phyloP scores from a whole-genome alignment of 2,329 filamentous ascomycete species.

The Trichoderma oligosporum region DNA sequence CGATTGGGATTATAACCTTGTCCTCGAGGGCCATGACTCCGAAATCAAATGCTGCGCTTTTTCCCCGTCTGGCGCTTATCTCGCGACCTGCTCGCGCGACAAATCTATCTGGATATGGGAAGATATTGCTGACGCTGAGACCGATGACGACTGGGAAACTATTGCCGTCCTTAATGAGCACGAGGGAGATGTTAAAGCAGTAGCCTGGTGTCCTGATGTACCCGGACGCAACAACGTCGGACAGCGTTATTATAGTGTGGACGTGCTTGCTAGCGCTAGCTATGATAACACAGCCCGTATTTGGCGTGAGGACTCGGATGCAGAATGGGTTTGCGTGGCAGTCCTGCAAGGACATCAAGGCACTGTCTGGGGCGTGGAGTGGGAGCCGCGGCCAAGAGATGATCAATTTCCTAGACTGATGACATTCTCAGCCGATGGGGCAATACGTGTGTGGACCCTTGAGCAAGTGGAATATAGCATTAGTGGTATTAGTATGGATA shows the following conservation, averaged over 20 bases:
- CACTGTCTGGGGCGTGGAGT: constrained; percentile 88
- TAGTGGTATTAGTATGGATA: constrained; percentile 26
- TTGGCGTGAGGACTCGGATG: constrained; percentile 84
- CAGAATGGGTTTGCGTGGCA: constrained; percentile 86
- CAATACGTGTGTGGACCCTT: constrained; percentile 74
- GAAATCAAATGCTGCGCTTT: constrained; percentile 83
- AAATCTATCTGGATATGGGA: constrained; percentile 99
- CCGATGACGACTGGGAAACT: constrained; percentile 94
- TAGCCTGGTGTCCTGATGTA: constrained; percentile 81
- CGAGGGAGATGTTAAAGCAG: constrained; percentile 89
- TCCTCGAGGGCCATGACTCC: constrained; percentile 91
- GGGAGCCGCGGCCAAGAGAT: constrained; percentile 48
- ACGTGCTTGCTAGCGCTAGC: constrained; percentile 82
- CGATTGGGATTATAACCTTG: constrained; percentile 88
- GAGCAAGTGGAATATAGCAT: constrained; percentile 51
- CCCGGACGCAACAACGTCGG: constrained; percentile 41
- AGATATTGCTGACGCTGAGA: constrained; percentile 68
- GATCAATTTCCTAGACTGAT: constrained; percentile 59
- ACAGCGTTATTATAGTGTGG: constrained; percentile 51
- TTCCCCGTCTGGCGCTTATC: constrained; percentile 67
- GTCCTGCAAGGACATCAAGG: constrained; percentile 75
- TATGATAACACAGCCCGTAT: constrained; percentile 90
- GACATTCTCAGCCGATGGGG: constrained; percentile 81
- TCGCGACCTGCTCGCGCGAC: constrained; percentile 88
- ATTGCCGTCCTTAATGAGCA: constrained; percentile 93